Evolutionary conservation across 2,329 filamentous ascomycete genomes (phyloP).

Genomic region (Blastomyces percursus): DNA sequence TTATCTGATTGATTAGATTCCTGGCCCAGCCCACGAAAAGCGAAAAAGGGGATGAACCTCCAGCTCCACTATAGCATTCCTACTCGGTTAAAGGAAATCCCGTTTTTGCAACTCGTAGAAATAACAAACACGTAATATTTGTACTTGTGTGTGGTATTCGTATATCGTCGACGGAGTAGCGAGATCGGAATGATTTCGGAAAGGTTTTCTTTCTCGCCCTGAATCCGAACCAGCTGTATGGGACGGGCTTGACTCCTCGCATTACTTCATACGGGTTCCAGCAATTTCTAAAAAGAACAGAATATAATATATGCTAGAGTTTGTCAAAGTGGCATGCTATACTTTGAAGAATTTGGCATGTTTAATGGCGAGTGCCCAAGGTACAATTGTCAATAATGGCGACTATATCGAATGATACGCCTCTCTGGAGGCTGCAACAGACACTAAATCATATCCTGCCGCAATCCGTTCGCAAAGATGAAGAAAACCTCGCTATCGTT

Average conservation of each 20-base stretch:
- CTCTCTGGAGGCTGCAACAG: slow-evolving; percentile 16
- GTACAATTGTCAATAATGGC: slow-evolving; percentile 6
- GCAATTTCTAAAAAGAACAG: neutral
- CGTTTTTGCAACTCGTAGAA: neutral
- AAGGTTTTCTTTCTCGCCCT: neutral
- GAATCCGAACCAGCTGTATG: neutral
- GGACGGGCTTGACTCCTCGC: neutral
- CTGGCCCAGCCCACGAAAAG: neutral
- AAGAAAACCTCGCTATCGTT: slow-evolving; percentile 43
- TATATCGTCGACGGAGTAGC: neutral
- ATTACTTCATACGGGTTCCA: neutral
- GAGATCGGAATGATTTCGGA: neutral
- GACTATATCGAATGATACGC: slow-evolving; percentile 11
- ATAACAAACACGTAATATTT: neutral
- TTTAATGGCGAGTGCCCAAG: neutral
- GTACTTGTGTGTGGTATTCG: neutral
- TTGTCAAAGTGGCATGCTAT: neutral
- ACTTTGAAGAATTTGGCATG: neutral
- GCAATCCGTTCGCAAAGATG: slow-evolving; percentile 4
- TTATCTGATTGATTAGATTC: slow-evolving; percentile 9
- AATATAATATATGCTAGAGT: neutral
- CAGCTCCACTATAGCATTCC: neutral
- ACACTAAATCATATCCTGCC: slow-evolving; percentile 18
- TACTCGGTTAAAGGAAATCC: neutral
- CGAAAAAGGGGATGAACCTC: neutral